A percentile compares a stretch with the other conserved stretches of the same genome.
These are phyloP conservation scores for Rosa persica DNA, from an alignment of 306 rosid genomes.

Conservation along the genomic window DNA sequence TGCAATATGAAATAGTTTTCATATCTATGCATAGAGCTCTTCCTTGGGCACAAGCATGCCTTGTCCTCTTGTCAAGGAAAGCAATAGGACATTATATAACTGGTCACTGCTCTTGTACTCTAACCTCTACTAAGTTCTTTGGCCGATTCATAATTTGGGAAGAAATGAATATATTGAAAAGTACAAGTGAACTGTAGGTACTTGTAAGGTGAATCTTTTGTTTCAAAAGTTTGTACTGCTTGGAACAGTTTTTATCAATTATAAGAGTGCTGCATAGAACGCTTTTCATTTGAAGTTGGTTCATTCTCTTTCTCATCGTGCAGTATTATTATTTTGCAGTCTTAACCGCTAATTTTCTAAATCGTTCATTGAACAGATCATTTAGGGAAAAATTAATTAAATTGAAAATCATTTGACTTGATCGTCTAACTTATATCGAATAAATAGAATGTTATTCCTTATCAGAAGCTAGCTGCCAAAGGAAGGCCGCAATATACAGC, in stretches of 20 bases:
- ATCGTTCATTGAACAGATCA: not conserved
- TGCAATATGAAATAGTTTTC: not conserved
- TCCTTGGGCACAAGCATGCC: not conserved
- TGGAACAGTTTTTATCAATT: not conserved
- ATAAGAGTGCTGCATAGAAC: not conserved
- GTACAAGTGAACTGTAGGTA: not conserved
- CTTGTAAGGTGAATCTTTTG: not conserved
- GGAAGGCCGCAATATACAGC: not conserved
- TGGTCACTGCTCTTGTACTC: not conserved
- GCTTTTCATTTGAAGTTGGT: not conserved
- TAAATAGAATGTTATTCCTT: not conserved
- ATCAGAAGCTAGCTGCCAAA: not conserved
- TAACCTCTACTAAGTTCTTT: not conserved
- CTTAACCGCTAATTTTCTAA: not conserved
- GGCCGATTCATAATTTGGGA: not conserved
- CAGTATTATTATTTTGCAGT: not conserved
- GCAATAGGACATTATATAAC: not conserved
- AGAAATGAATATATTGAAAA: not conserved
- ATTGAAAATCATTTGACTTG: not conserved
- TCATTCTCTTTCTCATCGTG: not conserved
- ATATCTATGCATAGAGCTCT: slow-evolving; percentile 1
- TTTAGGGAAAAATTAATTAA: not conserved
- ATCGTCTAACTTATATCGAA: not conserved
- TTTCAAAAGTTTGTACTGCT: not conserved
- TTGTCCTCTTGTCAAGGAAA: slow-evolving; percentile 2